Conservation (phyloP, 495 filamentous ascomycete genomes). For the Penicillium robsamsonii region DNA sequence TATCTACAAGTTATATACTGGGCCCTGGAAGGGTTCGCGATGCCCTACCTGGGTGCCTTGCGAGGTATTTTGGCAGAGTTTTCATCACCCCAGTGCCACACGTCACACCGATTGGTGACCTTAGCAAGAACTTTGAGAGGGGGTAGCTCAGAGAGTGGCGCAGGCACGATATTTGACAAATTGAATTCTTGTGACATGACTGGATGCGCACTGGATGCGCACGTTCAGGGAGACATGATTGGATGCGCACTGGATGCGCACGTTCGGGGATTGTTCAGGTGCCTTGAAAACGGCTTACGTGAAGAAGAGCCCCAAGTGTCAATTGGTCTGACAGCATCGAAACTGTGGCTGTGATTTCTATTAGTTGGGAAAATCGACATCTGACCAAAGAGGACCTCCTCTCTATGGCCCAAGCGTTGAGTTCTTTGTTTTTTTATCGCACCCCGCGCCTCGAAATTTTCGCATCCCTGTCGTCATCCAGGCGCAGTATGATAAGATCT, state of each 20-base stretch:
- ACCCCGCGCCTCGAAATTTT: conserved; percentile 5
- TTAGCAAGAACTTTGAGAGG: neutral
- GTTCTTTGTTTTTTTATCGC: neutral
- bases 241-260: neutral
- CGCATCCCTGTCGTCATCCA: neutral
- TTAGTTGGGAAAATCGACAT: conserved; percentile 1
- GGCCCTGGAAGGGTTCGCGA: neutral
- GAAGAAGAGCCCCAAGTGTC: neutral
- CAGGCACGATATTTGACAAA: neutral
- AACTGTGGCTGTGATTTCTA: conserved; percentile 4
- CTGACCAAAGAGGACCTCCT: neutral
- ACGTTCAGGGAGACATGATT: too few species aligned
- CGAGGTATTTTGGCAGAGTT: neutral
- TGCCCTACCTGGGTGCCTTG: conserved; percentile 7
- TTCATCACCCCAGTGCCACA: neutral
- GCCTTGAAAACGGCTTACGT: neutral
- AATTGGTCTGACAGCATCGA: neutral
- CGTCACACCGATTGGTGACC: neutral
- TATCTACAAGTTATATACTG: conserved; percentile 1
- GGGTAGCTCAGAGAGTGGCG: neutral
- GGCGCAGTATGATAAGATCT: neutral
- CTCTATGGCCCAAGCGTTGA: neutral
- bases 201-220: neutral
- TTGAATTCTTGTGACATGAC: neutral
- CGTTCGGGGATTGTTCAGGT: neutral